Conservation (phyloP, 2,329 filamentous ascomycete genomes). For the Cadophora sp. region DNA sequence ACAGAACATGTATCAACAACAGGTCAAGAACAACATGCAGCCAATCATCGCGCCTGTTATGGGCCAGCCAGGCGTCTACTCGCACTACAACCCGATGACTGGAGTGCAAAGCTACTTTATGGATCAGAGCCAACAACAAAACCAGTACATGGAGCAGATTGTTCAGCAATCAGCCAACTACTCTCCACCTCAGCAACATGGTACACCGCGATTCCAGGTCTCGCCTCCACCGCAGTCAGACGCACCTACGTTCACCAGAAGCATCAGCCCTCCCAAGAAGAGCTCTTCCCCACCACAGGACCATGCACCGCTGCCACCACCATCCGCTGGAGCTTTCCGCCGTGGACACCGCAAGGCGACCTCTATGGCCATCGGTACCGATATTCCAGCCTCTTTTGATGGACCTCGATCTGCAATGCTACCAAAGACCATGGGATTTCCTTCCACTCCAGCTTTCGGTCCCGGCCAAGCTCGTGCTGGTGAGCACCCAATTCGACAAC, state of each 20-base stretch:
- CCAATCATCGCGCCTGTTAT: slow-evolving; percentile 58
- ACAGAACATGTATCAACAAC: slow-evolving; percentile 51
- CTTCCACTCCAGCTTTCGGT: slow-evolving; percentile 85
- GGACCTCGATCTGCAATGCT: slow-evolving; percentile 64
- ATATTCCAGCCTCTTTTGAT: slow-evolving; percentile 36
- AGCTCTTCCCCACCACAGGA: slow-evolving; percentile 74
- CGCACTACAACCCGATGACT: slow-evolving; percentile 84
- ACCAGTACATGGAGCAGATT: slow-evolving; percentile 48
- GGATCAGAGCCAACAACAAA: slow-evolving; percentile 53
- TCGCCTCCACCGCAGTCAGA: slow-evolving; percentile 75
- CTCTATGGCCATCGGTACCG: slow-evolving; percentile 59
- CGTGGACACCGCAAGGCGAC: slow-evolving; percentile 91
- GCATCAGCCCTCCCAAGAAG: slow-evolving; percentile 70
- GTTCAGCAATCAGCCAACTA: slow-evolving; percentile 47
- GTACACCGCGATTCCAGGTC: slow-evolving; percentile 78
- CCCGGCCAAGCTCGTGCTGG: slow-evolving; percentile 92
- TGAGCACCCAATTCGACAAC: slow-evolving; percentile 92
- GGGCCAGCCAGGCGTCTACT: slow-evolving; percentile 77
- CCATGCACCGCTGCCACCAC: slow-evolving; percentile 78
- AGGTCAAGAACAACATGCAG: slow-evolving; percentile 46
- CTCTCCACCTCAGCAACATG: slow-evolving; percentile 59
- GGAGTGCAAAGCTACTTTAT: slow-evolving; percentile 81
- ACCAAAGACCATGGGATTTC: slow-evolving; percentile 82
- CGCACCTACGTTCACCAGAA: slow-evolving; percentile 61
- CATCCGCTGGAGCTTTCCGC: slow-evolving; percentile 90